A percentile compares a stretch with the other conserved stretches of the same genome.
phyloP scores from a whole-genome alignment of 768 basidiomycete genomes.

The Leucosporidium creatinivorum region DNA sequence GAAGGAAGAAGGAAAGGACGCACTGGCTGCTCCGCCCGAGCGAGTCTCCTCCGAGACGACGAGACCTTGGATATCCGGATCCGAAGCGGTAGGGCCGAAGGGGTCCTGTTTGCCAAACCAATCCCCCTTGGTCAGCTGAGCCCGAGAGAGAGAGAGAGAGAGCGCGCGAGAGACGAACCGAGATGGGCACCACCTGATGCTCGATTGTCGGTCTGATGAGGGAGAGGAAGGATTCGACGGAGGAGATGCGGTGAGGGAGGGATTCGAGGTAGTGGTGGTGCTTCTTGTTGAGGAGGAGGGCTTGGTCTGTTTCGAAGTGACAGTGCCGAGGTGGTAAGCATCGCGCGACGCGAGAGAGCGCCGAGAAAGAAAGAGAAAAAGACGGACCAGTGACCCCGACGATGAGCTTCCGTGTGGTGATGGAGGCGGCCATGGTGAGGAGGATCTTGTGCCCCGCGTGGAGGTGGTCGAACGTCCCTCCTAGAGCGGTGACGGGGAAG shows the following conservation, averaged over 20 bases:
- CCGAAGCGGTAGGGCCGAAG: constrained; percentile 82
- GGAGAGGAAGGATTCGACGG: constrained; percentile 60
- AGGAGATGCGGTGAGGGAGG: constrained; percentile 52
- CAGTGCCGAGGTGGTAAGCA: background rate
- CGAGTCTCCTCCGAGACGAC: constrained; percentile 87
- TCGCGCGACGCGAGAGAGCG: background rate
- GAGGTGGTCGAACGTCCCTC: constrained; percentile 96
- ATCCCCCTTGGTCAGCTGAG: background rate
- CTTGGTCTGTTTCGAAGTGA: constrained; percentile 51
- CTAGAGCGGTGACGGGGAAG: constrained; percentile 61
- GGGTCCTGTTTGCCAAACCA: constrained; percentile 55
- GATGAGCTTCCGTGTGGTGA: constrained; percentile 69
- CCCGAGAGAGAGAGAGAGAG: background rate
- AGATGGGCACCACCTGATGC: constrained; percentile 64
- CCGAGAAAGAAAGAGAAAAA: background rate
- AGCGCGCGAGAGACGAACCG: constrained; percentile 7
- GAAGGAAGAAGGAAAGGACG: constrained; percentile 39
- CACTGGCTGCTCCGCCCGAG: constrained; percentile 65
- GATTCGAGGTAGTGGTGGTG: constrained; percentile 62
- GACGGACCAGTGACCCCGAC: constrained; percentile 77
- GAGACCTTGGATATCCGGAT: constrained; percentile 80
- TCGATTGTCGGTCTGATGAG: constrained; percentile 61
- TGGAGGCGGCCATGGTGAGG: constrained; percentile 81
- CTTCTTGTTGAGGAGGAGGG: constrained; percentile 62
- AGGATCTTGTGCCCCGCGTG: constrained; percentile 97